These are phyloP conservation scores for Saccharomycopsis fermentans DNA, from an alignment of 805 yeast genomes.

Conservation along the genomic window DNA sequence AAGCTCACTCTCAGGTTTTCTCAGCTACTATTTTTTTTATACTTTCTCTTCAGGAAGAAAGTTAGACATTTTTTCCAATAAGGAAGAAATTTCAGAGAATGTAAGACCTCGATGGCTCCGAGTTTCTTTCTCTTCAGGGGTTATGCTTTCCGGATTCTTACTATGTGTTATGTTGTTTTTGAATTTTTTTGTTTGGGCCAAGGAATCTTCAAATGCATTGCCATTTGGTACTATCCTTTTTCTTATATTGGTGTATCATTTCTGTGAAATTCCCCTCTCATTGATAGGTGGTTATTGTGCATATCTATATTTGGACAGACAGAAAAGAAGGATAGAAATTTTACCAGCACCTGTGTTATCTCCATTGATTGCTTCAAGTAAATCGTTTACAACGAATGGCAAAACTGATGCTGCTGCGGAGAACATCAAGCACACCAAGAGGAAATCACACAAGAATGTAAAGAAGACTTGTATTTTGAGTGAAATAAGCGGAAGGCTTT, in stretches of 20 bases:
- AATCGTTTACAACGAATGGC: not conserved
- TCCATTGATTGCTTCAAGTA: constrained; percentile 19
- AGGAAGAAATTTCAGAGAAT: not conserved
- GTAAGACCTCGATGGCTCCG: constrained; percentile 11
- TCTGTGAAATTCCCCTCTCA: constrained; percentile 68
- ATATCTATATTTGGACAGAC: constrained; percentile 24
- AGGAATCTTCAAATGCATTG: constrained; percentile 62
- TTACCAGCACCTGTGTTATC: constrained; percentile 25
- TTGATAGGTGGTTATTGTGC: constrained; percentile 57
- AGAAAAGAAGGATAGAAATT: constrained; percentile 3
- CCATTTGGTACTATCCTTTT: constrained; percentile 69
- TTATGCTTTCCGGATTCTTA: constrained; percentile 37
- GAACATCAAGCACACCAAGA: not conserved
- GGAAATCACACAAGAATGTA: too few species aligned
- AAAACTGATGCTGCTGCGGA: too few species aligned
- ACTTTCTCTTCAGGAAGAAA: constrained; percentile 28
- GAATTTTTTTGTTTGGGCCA: constrained; percentile 66
- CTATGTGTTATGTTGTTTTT: constrained; percentile 42
- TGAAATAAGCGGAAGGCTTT: not conserved
- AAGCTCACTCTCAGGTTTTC: constrained; percentile 65
- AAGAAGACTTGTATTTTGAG: too few species aligned
- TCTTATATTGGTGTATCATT: constrained; percentile 46
- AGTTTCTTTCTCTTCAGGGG: constrained; percentile 37
- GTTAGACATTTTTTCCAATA: not conserved
- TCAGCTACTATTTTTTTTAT: constrained; percentile 55